phyloP scores from a whole-genome alignment of 148 eudicot genomes.

The Chenopodium album region DNA sequence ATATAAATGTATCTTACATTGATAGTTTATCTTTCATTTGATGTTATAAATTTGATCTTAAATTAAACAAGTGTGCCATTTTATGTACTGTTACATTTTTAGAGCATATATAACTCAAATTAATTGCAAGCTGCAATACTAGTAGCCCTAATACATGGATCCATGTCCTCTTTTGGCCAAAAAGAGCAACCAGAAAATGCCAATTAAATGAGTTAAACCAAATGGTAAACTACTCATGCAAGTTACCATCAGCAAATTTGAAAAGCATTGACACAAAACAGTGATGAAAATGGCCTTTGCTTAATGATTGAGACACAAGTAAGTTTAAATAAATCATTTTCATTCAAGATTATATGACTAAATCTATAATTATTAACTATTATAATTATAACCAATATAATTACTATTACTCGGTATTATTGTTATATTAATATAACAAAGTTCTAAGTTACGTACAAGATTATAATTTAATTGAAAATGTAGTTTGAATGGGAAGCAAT shows the following conservation, averaged over 20 bases:
- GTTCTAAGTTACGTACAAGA: conserved; percentile 14
- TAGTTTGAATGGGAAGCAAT: conserved; percentile 65
- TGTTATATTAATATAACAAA: not conserved
- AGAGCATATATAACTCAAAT: not conserved
- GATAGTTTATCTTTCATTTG: no score
- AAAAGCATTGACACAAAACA: conserved; percentile 11
- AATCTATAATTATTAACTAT: not conserved
- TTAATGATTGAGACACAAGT: conserved; percentile 35
- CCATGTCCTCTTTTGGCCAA: conserved; percentile 1
- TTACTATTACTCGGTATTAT: not conserved
- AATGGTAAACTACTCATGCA: not conserved
- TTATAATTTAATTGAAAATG: conserved; percentile 28
- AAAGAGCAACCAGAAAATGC: not conserved
- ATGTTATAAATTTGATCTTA: no score
- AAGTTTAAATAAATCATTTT: conserved; percentile 45
- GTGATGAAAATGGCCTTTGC: conserved; percentile 31
- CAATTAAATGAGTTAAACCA: not conserved
- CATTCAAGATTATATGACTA: conserved; percentile 38
- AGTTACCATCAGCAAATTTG: not conserved
- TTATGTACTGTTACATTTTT: no score
- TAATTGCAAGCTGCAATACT: not conserved
- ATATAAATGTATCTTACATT: no score
- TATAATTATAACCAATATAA: not conserved
- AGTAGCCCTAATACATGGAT: conserved; percentile 17
- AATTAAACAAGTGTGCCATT: no score